A percentile compares a stretch with the other conserved stretches of the same genome.
phyloP scores from a whole-genome alignment of 2,329 filamentous ascomycete genomes.

The Trichoderma asperellum region DNA sequence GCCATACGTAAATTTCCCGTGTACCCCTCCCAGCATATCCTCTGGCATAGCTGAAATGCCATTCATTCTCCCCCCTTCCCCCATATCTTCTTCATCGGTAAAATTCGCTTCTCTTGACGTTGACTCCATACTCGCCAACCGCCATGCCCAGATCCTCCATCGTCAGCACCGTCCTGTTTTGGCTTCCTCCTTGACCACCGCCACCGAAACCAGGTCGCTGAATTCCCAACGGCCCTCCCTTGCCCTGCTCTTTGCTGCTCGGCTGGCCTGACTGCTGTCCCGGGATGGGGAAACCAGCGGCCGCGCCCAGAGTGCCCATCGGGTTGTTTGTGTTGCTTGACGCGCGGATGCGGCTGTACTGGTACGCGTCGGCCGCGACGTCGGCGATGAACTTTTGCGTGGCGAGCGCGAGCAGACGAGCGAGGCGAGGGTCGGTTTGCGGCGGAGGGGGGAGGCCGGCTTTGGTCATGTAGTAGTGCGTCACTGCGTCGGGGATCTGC shows the following conservation, averaged over 20 bases:
- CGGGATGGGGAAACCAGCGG: constrained; percentile 68
- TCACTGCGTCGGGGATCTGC: constrained; percentile 95
- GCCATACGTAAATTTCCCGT: constrained; percentile 20
- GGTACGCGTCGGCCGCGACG: constrained; percentile 95
- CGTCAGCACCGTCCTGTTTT: constrained; percentile 91
- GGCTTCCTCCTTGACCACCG: constrained; percentile 83
- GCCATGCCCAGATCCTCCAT: constrained; percentile 99
- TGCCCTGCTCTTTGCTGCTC: constrained; percentile 61
- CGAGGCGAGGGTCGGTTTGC: constrained; percentile 85
- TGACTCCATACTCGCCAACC: constrained; percentile 95
- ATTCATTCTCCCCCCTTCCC: background rate
- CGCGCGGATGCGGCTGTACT: constrained; percentile 94
- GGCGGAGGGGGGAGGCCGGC: constrained; percentile 92
- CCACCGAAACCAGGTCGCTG: constrained; percentile 82
- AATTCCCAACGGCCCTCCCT: constrained; percentile 67
- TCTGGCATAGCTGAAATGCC: background rate
- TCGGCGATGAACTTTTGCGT: constrained; percentile 99
- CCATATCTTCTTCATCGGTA: constrained; percentile 55
- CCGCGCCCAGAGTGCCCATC: constrained; percentile 82
- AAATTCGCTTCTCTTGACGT: constrained; percentile 96
- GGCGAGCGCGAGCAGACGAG: constrained; percentile 91
- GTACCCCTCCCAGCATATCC: background rate
- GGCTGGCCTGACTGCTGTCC: constrained; percentile 64
- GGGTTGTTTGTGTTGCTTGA: constrained; percentile 86
- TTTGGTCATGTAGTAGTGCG: constrained; percentile 95